A percentile compares a stretch with the other conserved stretches of the same genome.
Conservation (phyloP, 2,329 filamentous ascomycete genomes). For the Alternaria hordeiaustralica region DNA sequence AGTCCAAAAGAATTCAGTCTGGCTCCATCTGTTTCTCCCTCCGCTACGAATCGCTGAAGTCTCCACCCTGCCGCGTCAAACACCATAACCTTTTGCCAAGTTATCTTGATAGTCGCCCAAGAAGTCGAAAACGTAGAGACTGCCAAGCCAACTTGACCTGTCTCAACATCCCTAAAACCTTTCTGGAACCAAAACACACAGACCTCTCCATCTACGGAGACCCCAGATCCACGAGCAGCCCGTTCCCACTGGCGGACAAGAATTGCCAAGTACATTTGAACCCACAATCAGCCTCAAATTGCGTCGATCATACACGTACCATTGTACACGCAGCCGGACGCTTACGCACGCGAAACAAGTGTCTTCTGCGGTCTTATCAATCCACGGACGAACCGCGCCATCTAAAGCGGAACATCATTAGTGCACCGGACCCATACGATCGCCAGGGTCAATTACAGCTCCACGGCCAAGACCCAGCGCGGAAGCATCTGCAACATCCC, state of each 20-base stretch:
- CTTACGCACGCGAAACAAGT: constrained; percentile 30
- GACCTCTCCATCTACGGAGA: constrained; percentile 19
- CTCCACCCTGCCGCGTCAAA: constrained; percentile 42
- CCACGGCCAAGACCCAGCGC: constrained; percentile 28
- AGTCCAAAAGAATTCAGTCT: constrained; percentile 9
- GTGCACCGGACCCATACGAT: constrained; percentile 28
- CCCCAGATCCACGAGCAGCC: constrained; percentile 27
- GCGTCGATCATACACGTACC: constrained; percentile 17
- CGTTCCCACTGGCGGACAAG: constrained; percentile 17
- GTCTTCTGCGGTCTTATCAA: constrained; percentile 13
- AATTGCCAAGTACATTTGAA: constrained; percentile 33
- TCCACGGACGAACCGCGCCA: constrained; percentile 10
- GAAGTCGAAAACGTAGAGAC: constrained; percentile 32
- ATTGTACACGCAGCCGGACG: constrained; percentile 10
- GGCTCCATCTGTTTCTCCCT: constrained; percentile 14
- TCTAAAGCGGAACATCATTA: constrained; percentile 24
- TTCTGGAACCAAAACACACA: constrained; percentile 22
- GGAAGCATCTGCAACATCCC: constrained; percentile 41
- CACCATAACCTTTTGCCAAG: constrained; percentile 26
- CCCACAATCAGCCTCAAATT: constrained; percentile 25
- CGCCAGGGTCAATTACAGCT: constrained; percentile 16
- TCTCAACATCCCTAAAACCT: constrained; percentile 34
- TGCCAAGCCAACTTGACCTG: constrained; percentile 23
- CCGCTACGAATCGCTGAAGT: constrained; percentile 23
- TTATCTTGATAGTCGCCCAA: constrained; percentile 32